Conservation (phyloP, 257 asterid genomes). For the Gardenia jasminoides region DNA sequence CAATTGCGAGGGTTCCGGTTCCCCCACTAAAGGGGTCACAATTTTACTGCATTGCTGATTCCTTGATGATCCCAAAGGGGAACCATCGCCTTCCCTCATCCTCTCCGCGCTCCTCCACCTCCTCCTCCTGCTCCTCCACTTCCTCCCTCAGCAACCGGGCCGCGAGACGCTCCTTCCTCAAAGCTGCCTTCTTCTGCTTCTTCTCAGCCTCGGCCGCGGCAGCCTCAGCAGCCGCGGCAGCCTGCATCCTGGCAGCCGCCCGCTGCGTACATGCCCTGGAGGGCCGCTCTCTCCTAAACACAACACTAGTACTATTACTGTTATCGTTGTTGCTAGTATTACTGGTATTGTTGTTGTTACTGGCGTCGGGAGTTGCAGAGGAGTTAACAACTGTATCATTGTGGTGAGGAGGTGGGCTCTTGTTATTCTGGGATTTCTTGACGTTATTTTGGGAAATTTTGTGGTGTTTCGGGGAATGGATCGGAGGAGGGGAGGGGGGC, state of each 20-base stretch:
- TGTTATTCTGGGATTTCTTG: slow-evolving; percentile 28
- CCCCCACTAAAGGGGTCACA: slow-evolving; percentile 71
- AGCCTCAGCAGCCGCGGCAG: slow-evolving; percentile 85
- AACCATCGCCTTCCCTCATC: slow-evolving; percentile 39
- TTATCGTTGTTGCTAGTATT: slow-evolving; percentile 29
- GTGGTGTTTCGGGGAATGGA: slow-evolving; percentile 40
- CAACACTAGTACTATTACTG: slow-evolving; percentile 34
- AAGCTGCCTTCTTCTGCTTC: slow-evolving; percentile 51
- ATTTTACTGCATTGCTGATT: slow-evolving; percentile 52
- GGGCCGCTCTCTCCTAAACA: slow-evolving; percentile 79
- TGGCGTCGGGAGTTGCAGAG: slow-evolving; percentile 13
- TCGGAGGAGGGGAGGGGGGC: slow-evolving; percentile 60
- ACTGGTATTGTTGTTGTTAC: slow-evolving; percentile 32
- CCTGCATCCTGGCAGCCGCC: slow-evolving; percentile 81
- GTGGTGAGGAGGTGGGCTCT: slow-evolving; percentile 19
- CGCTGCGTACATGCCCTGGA: slow-evolving; percentile 96
- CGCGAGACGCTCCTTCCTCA: slow-evolving; percentile 52
- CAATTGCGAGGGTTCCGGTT: slow-evolving; percentile 81
- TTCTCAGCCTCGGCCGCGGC: slow-evolving; percentile 52
- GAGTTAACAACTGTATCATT: neutral
- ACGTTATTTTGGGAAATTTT: slow-evolving; percentile 27
- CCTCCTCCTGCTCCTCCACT: slow-evolving; percentile 44
- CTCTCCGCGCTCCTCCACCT: slow-evolving; percentile 34
- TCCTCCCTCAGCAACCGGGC: slow-evolving; percentile 67
- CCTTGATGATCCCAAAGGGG: slow-evolving; percentile 32